Evolutionary conservation across 768 basidiomycete species (phyloP).

Genomic region (Agaricus sinodeliciosus): DNA sequence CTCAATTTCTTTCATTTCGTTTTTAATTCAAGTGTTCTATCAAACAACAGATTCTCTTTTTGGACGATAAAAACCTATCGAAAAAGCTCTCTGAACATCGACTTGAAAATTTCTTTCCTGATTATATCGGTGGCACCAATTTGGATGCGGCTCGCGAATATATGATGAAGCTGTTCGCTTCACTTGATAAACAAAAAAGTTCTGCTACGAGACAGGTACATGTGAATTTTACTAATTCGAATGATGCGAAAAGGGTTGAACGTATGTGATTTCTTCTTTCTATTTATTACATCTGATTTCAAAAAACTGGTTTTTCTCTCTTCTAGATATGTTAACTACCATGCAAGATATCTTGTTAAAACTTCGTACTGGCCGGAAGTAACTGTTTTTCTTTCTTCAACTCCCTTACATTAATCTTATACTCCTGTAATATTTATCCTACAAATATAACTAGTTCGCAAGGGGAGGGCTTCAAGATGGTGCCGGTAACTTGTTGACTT

Average conservation of each 20-base stretch:
- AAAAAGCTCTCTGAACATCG: background rate
- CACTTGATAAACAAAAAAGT: background rate
- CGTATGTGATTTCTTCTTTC: background rate
- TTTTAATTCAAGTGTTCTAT: background rate
- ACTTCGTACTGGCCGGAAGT: background rate
- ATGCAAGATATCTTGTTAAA: background rate
- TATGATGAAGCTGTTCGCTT: background rate
- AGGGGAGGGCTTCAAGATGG: too few relatives aligned
- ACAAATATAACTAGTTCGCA: too few relatives aligned
- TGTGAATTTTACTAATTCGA: background rate
- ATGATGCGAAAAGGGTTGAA: background rate
- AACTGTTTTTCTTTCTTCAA: too few relatives aligned
- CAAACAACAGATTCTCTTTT: background rate
- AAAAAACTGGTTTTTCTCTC: background rate
- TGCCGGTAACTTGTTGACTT: too few relatives aligned
- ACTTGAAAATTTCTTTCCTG: background rate
- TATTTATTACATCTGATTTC: background rate
- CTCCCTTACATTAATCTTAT: too few relatives aligned
- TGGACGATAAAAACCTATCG: background rate
- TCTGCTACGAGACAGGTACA: background rate
- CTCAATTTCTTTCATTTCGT: background rate
- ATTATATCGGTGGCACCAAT: background rate
- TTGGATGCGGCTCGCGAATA: background rate
- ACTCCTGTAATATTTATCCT: too few relatives aligned
- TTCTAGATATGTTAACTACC: background rate